phyloP scores from a whole-genome alignment of 2,329 filamentous ascomycete genomes.

The Hawksworthiomyces lignivorus region DNA sequence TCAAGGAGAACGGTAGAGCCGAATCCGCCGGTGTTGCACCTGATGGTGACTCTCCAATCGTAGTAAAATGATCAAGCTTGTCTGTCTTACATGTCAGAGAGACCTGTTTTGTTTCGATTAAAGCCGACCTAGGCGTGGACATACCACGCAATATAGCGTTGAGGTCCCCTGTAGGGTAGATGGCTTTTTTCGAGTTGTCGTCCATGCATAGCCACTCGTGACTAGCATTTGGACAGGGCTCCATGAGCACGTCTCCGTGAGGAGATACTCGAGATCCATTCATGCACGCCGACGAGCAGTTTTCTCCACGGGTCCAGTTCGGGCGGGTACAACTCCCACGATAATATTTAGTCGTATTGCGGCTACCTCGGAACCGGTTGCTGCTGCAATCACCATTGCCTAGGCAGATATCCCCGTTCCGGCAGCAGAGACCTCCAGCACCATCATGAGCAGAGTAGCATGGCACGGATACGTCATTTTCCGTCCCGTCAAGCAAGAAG shows the following conservation, averaged over 20 bases:
- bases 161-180: constrained; percentile 8
- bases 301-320: constrained; percentile 5
- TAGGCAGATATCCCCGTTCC: constrained; percentile 12
- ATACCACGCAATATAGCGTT: constrained; percentile 7
- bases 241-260: constrained; percentile 4
- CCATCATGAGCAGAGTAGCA: constrained; percentile 7
- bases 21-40: too few species aligned
- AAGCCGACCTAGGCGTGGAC: not conserved
- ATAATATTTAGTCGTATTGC: constrained; percentile 1
- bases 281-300: constrained; percentile 10
- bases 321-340: constrained; percentile 11
- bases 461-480: constrained; percentile 6
- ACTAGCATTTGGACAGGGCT: constrained; percentile 1
- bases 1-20: too few species aligned
- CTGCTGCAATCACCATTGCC: constrained; percentile 8
- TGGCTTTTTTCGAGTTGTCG: constrained; percentile 6
- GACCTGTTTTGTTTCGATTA: too few species aligned
- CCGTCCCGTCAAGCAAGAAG: constrained; percentile 14
- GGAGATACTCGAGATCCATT: not conserved
- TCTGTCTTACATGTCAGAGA: too few species aligned
- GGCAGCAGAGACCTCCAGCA: constrained; percentile 12
- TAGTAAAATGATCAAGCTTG: too few species aligned
- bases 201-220: constrained; percentile 12
- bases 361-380: not conserved
- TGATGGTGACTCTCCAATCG: too few species aligned